A percentile compares a stretch with the other conserved stretches of the same genome.
phyloP scores from a whole-genome alignment of 768 basidiomycete species.

The Termitomyces titanicus region DNA sequence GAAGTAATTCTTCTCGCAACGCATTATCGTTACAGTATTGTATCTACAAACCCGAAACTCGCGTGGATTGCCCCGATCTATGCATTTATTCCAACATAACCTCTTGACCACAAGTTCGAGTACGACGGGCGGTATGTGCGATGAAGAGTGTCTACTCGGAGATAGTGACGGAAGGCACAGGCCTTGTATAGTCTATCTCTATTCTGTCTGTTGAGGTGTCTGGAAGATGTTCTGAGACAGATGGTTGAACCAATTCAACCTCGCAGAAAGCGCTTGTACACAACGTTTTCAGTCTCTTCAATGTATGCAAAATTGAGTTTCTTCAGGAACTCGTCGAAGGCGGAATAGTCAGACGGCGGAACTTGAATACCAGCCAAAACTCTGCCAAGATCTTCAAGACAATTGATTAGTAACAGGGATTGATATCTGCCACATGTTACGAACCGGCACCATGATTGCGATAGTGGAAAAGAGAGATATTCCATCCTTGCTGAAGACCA shows the following conservation, averaged over 20 bases:
- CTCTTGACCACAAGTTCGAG: no score
- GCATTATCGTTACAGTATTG: no score
- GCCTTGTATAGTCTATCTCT: no score
- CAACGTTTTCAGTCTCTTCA: conserved; percentile 88
- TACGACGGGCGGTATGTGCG: no score
- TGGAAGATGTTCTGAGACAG: no score
- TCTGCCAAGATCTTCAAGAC: conserved; percentile 74
- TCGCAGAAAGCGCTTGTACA: conserved; percentile 73
- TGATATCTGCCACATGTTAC: conserved; percentile 24
- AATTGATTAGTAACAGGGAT: neutral
- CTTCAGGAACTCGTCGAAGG: conserved; percentile 73
- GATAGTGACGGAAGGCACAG: no score
- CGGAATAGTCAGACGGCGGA: conserved; percentile 57
- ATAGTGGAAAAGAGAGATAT: conserved; percentile 96
- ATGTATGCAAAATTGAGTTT: conserved; percentile 84
- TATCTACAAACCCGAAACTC: no score
- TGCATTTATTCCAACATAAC: no score
- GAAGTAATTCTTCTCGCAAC: no score
- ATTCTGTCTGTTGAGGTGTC: no score
- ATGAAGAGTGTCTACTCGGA: no score
- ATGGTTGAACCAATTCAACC: conserved; percentile 22
- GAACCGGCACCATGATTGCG: conserved; percentile 94
- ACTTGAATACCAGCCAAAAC: conserved; percentile 94
- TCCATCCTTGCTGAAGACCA: conserved; percentile 83
- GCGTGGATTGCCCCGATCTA: no score